Evolutionary conservation across 148 eudicot species (phyloP).

Genomic region (Dianthus caryophyllus): DNA sequence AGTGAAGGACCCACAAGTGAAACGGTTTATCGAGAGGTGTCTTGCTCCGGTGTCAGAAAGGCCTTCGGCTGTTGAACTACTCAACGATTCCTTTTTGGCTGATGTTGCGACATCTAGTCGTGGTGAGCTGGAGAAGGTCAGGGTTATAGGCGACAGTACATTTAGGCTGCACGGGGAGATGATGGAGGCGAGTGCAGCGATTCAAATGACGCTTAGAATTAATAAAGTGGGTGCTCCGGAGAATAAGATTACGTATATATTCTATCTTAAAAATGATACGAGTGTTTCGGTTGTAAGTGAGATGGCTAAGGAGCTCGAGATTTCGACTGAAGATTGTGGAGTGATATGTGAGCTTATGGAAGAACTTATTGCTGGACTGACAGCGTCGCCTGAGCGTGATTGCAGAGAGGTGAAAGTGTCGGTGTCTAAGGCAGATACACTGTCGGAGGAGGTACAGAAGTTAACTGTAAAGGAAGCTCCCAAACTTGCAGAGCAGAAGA

Average conservation of each 20-base stretch:
- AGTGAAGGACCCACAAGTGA: slow-evolving; percentile 50
- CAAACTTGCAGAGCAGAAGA: background rate
- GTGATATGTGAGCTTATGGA: slow-evolving; percentile 8
- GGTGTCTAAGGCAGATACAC: too few relatives aligned
- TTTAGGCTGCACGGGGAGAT: slow-evolving; percentile 14
- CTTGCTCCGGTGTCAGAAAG: slow-evolving; percentile 48
- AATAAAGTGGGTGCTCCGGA: background rate
- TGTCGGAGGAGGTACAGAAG: background rate
- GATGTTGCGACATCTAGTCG: background rate
- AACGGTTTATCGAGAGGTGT: slow-evolving; percentile 55
- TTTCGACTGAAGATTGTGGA: slow-evolving; percentile 7
- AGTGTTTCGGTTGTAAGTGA: slow-evolving; percentile 8
- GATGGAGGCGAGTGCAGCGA: slow-evolving; percentile 4
- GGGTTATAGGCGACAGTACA: background rate
- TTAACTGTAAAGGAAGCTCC: background rate
- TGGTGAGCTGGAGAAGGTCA: slow-evolving; percentile 7
- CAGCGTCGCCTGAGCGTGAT: background rate
- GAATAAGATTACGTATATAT: slow-evolving; percentile 2
- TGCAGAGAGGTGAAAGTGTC: background rate
- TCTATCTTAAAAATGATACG: slow-evolving; percentile 10
- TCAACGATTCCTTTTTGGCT: slow-evolving; percentile 50
- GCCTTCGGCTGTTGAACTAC: slow-evolving; percentile 46
- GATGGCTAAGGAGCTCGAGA: slow-evolving; percentile 16
- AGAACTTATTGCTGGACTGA: slow-evolving; percentile 13
- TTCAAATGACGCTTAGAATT: slow-evolving; percentile 10